phyloP scores from a whole-genome alignment of 2,329 filamentous ascomycete species.

The Aspergillus latus region DNA sequence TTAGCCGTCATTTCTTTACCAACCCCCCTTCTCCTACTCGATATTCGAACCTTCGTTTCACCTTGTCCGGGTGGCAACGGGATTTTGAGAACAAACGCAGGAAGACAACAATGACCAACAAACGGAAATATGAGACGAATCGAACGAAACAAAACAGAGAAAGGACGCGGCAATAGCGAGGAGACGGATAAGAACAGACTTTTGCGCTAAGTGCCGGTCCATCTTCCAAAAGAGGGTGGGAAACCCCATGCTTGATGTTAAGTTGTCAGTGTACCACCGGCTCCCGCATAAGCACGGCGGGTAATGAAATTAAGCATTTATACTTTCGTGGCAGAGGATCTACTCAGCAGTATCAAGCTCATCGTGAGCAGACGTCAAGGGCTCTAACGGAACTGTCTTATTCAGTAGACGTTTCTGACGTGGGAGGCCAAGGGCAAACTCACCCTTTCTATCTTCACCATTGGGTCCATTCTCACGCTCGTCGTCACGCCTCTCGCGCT shows the following conservation, averaged over 20 bases:
- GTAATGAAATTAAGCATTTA: not conserved
- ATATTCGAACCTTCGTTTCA: constrained; percentile 17
- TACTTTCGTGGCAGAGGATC: constrained; percentile 27
- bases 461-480: constrained; percentile 76
- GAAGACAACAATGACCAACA: not conserved
- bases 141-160: not conserved
- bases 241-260: not conserved
- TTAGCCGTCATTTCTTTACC: constrained; percentile 14
- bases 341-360: constrained; percentile 93
- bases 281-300: not conserved
- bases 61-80: constrained; percentile 9
- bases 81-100: constrained; percentile 13
- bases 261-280: constrained; percentile 4
- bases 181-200: constrained; percentile 2
- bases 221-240: not conserved
- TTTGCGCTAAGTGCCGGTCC: constrained; percentile 4
- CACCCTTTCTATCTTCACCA: constrained; percentile 89
- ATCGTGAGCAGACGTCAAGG: constrained; percentile 80
- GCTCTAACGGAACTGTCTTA: constrained; percentile 61
- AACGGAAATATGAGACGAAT: not conserved
- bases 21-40: not conserved
- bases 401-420: constrained; percentile 15
- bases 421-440: constrained; percentile 5
- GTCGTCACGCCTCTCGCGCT: constrained; percentile 68
- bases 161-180: not conserved